Evolutionary conservation across 2,329 filamentous ascomycete genomes (phyloP).

Genomic region (Fusarium nisikadoi): DNA sequence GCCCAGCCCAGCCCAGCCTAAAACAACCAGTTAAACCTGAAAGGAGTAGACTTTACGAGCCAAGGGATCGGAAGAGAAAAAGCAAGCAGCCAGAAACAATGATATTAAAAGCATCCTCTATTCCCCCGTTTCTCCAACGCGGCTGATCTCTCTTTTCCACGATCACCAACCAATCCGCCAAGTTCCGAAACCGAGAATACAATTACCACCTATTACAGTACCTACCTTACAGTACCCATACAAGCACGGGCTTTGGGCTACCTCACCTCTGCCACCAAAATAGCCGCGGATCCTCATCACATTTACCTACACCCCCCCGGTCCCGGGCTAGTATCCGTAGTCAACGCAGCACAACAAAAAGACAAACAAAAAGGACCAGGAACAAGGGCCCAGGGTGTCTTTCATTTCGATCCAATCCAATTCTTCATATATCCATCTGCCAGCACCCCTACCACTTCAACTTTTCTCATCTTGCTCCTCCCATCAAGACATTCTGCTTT

Average conservation of each 20-base stretch:
- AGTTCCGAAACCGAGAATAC: conserved; percentile 27
- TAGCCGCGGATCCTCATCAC: conserved; percentile 41
- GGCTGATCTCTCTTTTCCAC: conserved; percentile 19
- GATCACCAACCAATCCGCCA: conserved; percentile 35
- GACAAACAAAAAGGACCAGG: conserved; percentile 5
- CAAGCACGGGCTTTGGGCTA: conserved; percentile 6
- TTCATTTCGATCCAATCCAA: conserved; percentile 16
- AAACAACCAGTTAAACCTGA: not conserved
- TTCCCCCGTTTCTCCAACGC: not conserved
- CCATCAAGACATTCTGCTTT: not conserved
- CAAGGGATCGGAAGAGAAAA: conserved; percentile 4
- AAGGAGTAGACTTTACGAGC: not conserved
- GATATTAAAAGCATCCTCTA: conserved; percentile 16
- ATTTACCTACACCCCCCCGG: conserved; percentile 19
- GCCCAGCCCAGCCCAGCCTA: not conserved
- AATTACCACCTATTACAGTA: conserved; percentile 3
- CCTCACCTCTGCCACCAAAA: conserved; percentile 27
- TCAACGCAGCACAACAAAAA: conserved; percentile 7
- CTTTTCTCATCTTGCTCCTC: conserved; percentile 1
- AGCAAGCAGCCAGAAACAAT: conserved; percentile 14
- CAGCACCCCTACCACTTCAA: conserved; percentile 18
- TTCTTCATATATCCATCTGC: conserved; percentile 29
- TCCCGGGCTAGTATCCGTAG: not conserved
- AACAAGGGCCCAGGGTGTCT: conserved; percentile 21
- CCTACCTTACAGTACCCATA: not conserved